phyloP scores from a whole-genome alignment of 768 basidiomycete genomes.

The Neoboletus magnificus region DNA sequence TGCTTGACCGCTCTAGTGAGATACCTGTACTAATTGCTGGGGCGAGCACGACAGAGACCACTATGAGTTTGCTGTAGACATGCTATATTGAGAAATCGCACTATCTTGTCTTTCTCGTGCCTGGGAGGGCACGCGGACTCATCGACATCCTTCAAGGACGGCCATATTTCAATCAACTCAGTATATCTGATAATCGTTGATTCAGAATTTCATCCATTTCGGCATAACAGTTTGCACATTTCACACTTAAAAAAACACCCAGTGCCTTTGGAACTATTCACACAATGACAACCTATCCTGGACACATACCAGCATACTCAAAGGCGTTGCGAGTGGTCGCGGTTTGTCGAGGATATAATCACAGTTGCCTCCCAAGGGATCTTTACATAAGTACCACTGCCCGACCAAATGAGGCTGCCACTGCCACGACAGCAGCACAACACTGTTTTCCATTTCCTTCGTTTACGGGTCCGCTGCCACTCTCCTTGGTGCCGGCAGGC shows the following conservation, averaged over 20 bases:
- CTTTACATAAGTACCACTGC: not conserved
- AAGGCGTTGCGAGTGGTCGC: not conserved
- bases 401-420: not conserved
- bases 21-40: slow-evolving; percentile 4
- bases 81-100: not conserved
- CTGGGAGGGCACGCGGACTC: not conserved
- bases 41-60: not conserved
- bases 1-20: not conserved
- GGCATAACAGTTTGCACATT: not conserved
- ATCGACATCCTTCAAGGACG: not conserved
- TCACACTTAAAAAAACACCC: not conserved
- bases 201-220: not conserved
- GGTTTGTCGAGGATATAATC: not conserved
- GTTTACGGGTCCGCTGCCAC: not conserved
- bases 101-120: not conserved
- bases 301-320: not conserved
- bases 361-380: not conserved
- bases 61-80: slow-evolving; percentile 4
- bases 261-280: not conserved
- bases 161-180: too few species aligned
- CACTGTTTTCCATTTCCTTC: not conserved
- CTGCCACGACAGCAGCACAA: not conserved
- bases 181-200: not conserved
- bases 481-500: slow-evolving; percentile 2
- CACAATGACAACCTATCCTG: not conserved